Base-by-base conservation (phyloP, 192 early-diverging fungal species). In the Pilaira anomala region DNA sequence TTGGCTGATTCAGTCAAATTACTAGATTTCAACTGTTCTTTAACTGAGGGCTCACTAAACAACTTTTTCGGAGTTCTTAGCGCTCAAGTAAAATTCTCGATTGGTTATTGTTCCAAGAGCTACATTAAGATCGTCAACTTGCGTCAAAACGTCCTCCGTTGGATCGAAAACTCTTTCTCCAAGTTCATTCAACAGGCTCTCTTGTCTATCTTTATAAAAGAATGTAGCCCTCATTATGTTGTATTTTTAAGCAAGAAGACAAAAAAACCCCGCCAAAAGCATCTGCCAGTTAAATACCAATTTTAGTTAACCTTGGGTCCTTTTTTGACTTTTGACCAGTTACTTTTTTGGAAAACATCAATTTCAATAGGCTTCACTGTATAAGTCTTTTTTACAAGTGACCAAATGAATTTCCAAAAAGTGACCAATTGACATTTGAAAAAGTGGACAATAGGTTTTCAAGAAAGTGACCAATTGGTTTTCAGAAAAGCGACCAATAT, bases 131-230 rank as follows among this genome's bases (percentile, higher is more conserved):
- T 56, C 54, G 14, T 36, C 19, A 21, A 56, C 5, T 56, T 56
- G 16, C n/a, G 54, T 56, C n/a, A 56, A 21, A 30, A 56, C 30
- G 18, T 39, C 54, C 13, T 56, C 36, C 54, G 40, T 56, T 16
- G 54, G 54, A 40, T 40, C 14, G 30, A 29, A 29, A 33, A 19
- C 30, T 36, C 19, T 56, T 30, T 33, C 30, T 39, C 14, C 29
- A 40, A 2, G 28, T 30, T 36, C 54, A 55, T 55, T 28, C 7
- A 28, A 55, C 16, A 55, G 52, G 26, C 7, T 56, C n/a, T 56
- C 54, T 56, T 56, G 54, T 39, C 54, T 33, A 40, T 56, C 54
- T 56, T 56, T 28, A 56, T 56, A 56, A 56, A 21, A 56, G 19
- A 56, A 55, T 18, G 26, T 28, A 55, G 46, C 46, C 19, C 46